Percentiles rank a stretch among this genome's conserved stretches.
phyloP scores from a whole-genome alignment of 1,284 basidiomycete genomes.

The Phaffia rhodozyma region DNA sequence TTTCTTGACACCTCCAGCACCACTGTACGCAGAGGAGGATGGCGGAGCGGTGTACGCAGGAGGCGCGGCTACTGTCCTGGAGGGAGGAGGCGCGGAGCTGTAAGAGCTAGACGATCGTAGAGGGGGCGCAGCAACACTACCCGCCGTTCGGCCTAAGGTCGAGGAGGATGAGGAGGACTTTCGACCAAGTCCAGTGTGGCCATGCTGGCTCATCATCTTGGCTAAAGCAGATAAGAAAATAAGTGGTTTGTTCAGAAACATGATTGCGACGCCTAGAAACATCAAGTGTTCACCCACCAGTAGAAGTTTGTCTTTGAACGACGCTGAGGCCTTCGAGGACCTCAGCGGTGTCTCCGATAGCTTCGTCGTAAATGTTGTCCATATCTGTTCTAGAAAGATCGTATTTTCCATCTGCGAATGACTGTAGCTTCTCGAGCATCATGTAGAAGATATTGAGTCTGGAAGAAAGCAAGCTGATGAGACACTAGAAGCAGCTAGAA shows the following conservation, averaged over 20 bases:
- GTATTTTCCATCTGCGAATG: slow-evolving; percentile 74
- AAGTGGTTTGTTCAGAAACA: not conserved
- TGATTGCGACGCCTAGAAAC: not conserved
- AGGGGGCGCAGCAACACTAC: slow-evolving; percentile 38
- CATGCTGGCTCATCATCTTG: slow-evolving; percentile 24
- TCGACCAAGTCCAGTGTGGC: slow-evolving; percentile 27
- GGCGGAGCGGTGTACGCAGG: slow-evolving; percentile 33
- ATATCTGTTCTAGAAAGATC: slow-evolving; percentile 63
- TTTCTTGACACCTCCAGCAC: slow-evolving; percentile 46
- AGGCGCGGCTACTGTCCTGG: slow-evolving; percentile 47
- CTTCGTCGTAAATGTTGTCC: slow-evolving; percentile 61
- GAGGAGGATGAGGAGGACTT: slow-evolving; percentile 35
- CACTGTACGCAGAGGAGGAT: slow-evolving; percentile 29
- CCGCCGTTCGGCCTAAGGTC: slow-evolving; percentile 36
- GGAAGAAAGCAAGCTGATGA: slow-evolving; percentile 15
- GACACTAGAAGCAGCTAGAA: not conserved
- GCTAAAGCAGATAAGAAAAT: slow-evolving; percentile 18
- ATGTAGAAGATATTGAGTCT: slow-evolving; percentile 90
- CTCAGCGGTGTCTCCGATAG: slow-evolving; percentile 65
- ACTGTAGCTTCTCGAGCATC: slow-evolving; percentile 81
- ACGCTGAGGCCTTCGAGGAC: slow-evolving; percentile 63
- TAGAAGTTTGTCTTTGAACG: slow-evolving; percentile 67
- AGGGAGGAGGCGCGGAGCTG: slow-evolving; percentile 35
- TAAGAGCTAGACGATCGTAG: slow-evolving; percentile 12
- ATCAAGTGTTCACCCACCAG: slow-evolving; percentile 45